phyloP scores from a whole-genome alignment of 768 basidiomycete genomes.

The Tylopilus balloui region DNA sequence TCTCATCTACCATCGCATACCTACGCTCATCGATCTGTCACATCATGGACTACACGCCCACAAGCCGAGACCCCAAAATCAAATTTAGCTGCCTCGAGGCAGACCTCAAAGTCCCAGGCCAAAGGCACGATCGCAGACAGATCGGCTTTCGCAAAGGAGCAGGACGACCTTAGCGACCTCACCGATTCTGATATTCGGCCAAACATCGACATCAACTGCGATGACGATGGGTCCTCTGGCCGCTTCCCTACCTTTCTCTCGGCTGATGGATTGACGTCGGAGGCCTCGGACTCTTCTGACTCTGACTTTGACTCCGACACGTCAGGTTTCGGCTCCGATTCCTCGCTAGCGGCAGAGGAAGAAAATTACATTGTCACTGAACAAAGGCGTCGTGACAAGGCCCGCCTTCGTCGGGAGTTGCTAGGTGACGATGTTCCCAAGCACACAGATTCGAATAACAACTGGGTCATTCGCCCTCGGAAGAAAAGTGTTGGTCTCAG shows the following conservation, averaged over 20 bases:
- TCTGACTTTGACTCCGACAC: slow-evolving; percentile 34
- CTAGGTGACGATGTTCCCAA: slow-evolving; percentile 50
- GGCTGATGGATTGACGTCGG: slow-evolving; percentile 53
- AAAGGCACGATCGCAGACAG: slow-evolving; percentile 34
- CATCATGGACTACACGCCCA: slow-evolving; percentile 24
- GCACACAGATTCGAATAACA: slow-evolving; percentile 39
- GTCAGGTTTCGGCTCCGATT: slow-evolving; percentile 47
- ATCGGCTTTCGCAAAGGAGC: slow-evolving; percentile 19
- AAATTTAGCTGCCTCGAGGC: slow-evolving; percentile 34
- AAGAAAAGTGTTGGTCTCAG: slow-evolving; percentile 64
- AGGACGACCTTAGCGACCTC: slow-evolving; percentile 12
- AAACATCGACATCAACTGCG: slow-evolving; percentile 34
- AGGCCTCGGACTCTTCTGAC: slow-evolving; percentile 43
- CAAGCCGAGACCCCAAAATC: slow-evolving; percentile 22
- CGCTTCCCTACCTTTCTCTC: slow-evolving; percentile 67
- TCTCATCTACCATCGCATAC: slow-evolving; percentile 30
- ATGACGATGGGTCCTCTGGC: slow-evolving; percentile 30
- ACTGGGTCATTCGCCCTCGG: slow-evolving; percentile 68
- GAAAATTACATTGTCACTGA: slow-evolving; percentile 54
- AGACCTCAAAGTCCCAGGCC: slow-evolving; percentile 36
- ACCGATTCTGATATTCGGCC: slow-evolving; percentile 29
- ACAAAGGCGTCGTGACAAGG: slow-evolving; percentile 40
- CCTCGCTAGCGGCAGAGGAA: slow-evolving; percentile 57
- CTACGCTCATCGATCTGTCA: slow-evolving; percentile 17
- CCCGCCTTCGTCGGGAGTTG: slow-evolving; percentile 58